Evolutionary conservation across 2,329 filamentous ascomycete genomes (phyloP), one percentile per base, ranked within the genome.

Genomic region (Aspergillus eucalypticola): DNA sequence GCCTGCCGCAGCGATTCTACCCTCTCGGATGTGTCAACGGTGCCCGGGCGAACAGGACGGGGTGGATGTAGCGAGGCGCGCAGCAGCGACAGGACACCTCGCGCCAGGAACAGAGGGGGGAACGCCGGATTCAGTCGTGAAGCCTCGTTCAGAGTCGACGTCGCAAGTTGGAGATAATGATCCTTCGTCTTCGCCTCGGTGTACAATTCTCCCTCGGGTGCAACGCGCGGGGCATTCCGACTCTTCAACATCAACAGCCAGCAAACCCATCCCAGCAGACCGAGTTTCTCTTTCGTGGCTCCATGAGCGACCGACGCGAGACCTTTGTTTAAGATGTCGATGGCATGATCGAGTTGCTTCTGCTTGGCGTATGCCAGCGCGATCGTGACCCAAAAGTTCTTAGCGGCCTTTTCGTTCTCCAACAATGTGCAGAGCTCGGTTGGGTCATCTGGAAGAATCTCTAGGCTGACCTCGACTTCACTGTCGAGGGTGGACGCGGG

Each of bases 311-410:
- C 87, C 68, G 90, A 91, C 62, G 85, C 84, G 67, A 91, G 82
- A 52, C 91, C 92, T 70, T 91, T 90, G 53, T 88, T 86, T 67
- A 90, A 76, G 57, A 90, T 87, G 63, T 89, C 86, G 62, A 90
- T 85, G 54, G 87, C 87, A 79, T 95, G 90, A 73, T 97, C 93
- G 63, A 95, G 86, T 79, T 96, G 96, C 73, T 89, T 88, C 79
- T 96, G 92, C 80, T 98, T 99, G 42, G 95, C 94, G 73, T 99
- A 99, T 51, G 94, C 94, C 60, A 98, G 84, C 44, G 96, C 91
- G 66, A 98, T 95, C n/a, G 92, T 94, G 83, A 99, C 94, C 96
- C 96, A 99, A 68, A 96, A 96, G 55, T 89, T 91, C 70, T 94
- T 92, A 39, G 91, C 90, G 15, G 92, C 93, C 71, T 89, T 88